phyloP scores from a whole-genome alignment of 495 filamentous ascomycete genomes.

The Glarea lozoyensis region DNA sequence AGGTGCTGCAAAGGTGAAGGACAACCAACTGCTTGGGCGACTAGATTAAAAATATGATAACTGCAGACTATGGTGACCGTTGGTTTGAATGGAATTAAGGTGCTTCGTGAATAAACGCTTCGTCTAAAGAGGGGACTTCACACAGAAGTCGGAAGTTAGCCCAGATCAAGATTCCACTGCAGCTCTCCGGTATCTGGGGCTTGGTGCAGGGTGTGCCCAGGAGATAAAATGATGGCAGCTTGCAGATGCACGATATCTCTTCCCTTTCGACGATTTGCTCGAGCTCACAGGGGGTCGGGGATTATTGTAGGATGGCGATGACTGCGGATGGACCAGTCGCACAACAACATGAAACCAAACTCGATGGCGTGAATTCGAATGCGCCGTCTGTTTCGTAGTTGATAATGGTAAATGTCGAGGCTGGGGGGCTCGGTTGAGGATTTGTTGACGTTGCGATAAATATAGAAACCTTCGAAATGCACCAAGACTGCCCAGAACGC shows the following conservation, averaged over 20 bases:
- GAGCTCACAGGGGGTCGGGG: not conserved
- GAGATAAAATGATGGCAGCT: slow-evolving; percentile 1
- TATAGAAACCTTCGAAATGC: no score
- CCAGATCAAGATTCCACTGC: slow-evolving; percentile 9
- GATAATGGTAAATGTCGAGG: not conserved
- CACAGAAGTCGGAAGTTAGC: no score
- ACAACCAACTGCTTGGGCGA: no score
- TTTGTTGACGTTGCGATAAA: slow-evolving; percentile 15
- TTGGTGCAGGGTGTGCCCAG: slow-evolving; percentile 5
- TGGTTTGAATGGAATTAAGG: no score
- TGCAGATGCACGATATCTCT: slow-evolving; percentile 13
- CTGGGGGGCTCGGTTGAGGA: slow-evolving; percentile 3
- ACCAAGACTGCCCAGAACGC: no score
- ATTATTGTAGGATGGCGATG: not conserved
- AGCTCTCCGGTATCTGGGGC: slow-evolving; percentile 10
- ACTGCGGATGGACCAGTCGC: not conserved
- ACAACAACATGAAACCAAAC: no score
- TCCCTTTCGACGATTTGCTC: not conserved
- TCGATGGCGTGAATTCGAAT: not conserved
- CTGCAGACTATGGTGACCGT: no score
- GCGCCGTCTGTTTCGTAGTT: no score
- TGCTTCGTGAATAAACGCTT: no score
- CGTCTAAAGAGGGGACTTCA: slow-evolving; percentile 6
- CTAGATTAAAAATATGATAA: no score
- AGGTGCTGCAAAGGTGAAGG: no score